phyloP scores from a whole-genome alignment of 768 basidiomycete species.

The Tylopilus balloui region DNA sequence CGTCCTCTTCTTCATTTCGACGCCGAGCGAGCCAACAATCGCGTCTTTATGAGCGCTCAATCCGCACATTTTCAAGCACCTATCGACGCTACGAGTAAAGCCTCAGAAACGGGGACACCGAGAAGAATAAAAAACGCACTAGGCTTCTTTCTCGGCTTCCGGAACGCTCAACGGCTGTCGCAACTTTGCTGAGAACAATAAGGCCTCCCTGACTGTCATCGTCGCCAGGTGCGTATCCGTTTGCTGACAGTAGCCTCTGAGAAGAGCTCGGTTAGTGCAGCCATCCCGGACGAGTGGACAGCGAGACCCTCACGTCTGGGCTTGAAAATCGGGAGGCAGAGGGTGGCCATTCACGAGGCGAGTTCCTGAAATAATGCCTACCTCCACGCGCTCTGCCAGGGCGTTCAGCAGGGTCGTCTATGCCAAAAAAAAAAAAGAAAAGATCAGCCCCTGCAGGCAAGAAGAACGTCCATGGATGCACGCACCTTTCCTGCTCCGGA shows the following conservation, averaged over 20 bases:
- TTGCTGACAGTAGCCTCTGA: no score
- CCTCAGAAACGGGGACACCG: not conserved
- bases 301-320: no score
- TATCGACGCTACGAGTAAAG: conserved; percentile 40
- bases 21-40: conserved; percentile 51
- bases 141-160: conserved; percentile 68
- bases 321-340: conserved; percentile 53
- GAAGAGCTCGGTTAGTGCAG: no score
- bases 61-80: conserved; percentile 61
- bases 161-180: conserved; percentile 69
- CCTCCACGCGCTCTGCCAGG: no score
- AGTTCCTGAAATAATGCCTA: no score
- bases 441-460: no score
- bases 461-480: no score
- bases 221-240: conserved; percentile 75
- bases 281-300: no score
- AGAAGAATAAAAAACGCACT: conserved; percentile 42
- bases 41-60: conserved; percentile 58
- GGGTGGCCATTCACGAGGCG: conserved; percentile 51
- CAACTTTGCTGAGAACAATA: conserved; percentile 73
- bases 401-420: no score
- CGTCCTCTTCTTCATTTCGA: conserved; percentile 51
- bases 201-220: conserved; percentile 75
- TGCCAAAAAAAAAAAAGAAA: no score
- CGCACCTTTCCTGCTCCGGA: conserved; percentile 31